phyloP scores from a whole-genome alignment of 306 rosid genomes.

The Trifolium repens region DNA sequence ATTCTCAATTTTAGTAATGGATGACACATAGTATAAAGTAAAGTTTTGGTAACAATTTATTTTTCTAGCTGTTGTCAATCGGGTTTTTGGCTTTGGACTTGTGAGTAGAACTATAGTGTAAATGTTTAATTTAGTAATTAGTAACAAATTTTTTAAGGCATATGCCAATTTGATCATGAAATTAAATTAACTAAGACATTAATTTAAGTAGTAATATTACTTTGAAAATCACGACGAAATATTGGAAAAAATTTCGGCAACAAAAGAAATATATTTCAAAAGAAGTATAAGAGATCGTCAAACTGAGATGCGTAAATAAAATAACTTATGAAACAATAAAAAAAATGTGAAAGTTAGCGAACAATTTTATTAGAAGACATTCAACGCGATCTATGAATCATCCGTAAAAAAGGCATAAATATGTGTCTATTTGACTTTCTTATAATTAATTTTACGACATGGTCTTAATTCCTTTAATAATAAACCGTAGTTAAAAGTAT shows the following conservation, averaged over 20 bases:
- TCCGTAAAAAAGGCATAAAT: not conserved
- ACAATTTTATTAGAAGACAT: not conserved
- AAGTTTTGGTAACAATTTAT: slow-evolving; percentile 6
- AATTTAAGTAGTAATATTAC: not conserved
- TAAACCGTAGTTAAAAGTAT: not conserved
- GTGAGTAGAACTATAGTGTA: not conserved
- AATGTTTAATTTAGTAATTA: not conserved
- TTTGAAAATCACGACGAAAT: not conserved
- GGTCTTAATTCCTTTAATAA: not conserved
- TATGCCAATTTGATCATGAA: too few relatives aligned
- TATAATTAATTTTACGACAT: not conserved
- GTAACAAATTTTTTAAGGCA: too few relatives aligned
- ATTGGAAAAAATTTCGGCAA: not conserved
- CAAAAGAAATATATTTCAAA: not conserved
- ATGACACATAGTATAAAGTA: not conserved
- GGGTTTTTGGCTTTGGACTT: not conserved
- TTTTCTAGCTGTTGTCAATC: slow-evolving; percentile 1
- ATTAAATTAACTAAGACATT: not conserved
- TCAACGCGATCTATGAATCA: not conserved
- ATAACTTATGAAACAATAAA: not conserved
- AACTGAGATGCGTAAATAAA: not conserved
- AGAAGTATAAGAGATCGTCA: not conserved
- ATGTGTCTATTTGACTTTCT: not conserved
- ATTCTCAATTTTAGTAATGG: not conserved
- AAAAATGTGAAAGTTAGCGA: not conserved